These are phyloP conservation scores for Cystoisospora suis DNA, from an alignment of 169 alveolate species.

Conservation along the genomic window DNA sequence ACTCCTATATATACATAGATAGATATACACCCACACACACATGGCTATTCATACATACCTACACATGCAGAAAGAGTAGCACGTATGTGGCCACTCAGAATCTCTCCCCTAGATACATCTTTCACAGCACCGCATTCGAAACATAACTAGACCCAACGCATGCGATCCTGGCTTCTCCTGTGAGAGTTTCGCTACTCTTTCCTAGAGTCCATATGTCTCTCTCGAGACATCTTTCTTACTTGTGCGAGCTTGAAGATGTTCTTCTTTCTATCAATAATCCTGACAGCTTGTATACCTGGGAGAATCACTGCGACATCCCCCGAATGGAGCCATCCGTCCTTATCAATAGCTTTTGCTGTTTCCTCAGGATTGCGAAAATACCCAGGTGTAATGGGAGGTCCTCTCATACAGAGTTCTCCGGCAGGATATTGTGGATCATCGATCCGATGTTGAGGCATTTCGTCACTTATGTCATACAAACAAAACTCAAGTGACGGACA, in stretches of 20 bases:
- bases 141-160: neutral
- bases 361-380: conserved; percentile 71
- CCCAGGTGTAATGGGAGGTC: conserved; percentile 76
- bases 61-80: neutral
- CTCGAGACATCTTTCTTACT: too few species aligned
- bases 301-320: conserved; percentile 89
- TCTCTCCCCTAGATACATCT: neutral
- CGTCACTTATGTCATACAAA: conserved; percentile 80
- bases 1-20: neutral
- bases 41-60: neutral
- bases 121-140: neutral
- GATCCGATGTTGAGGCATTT: conserved; percentile 75
- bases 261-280: conserved; percentile 93
- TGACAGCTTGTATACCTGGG: conserved; percentile 70
- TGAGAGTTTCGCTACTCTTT: too few species aligned
- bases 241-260: conserved; percentile 94
- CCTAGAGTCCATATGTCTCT: too few species aligned
- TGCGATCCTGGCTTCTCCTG: too few species aligned
- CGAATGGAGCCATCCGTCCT: conserved; percentile 90
- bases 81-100: neutral
- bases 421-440: conserved; percentile 66
- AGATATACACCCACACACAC: neutral
- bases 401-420: conserved; percentile 84
- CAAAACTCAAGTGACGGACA: conserved; percentile 79
- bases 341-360: conserved; percentile 83